Evolutionary conservation across 306 rosid genomes (phyloP), one percentile per base, ranked within the genome.

Genomic region (Fragaria vesca): DNA sequence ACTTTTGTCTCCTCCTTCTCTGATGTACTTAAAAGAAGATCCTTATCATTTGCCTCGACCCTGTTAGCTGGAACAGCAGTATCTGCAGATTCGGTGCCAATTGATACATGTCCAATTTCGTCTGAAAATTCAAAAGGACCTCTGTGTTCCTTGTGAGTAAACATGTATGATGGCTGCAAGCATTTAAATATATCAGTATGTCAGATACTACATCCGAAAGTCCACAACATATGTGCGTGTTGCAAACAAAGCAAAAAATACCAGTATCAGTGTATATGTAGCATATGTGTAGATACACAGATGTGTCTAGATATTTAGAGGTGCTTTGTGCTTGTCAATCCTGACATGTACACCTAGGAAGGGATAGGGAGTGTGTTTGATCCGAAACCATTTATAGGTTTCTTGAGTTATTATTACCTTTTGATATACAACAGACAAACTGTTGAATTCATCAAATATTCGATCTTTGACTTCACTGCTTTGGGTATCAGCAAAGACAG

Each of bases 151-250:
- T 88, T 96, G 75, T 91, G 96, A 32, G 97, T 96, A 85, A 96
- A 96, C 99, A 93, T 91, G 86, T 96, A 96, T 26, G 99, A 96
- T 36, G 99, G 99, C 99, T 96, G 99, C 92, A 88, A 67, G 79
- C 58, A 87, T 78, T 79, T 57, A 11, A 51, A 12, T 16, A 47
- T 43, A 70, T 82, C 75, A 79, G 77, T 77, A 78, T 40, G 34
- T 78, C 57, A 32, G 55, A 26, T 72, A 12, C 15, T n/a, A 28
- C 51, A 18, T 42, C 42, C 45, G 70, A 63, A 55, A 79, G 54
- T 72, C 69, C 66, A 81, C 47, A 63, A 72, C 51, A 63, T 48
- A 50, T 66, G 70, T 62, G 6, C 0, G n/a, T 36, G 30, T 65
- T 66, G 46, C 34, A 70, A 66, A 76, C n/a, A 24, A 45, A 40